phyloP scores from a whole-genome alignment of 1,139 yeast genomes.

The Saccharomyces uvarum region DNA sequence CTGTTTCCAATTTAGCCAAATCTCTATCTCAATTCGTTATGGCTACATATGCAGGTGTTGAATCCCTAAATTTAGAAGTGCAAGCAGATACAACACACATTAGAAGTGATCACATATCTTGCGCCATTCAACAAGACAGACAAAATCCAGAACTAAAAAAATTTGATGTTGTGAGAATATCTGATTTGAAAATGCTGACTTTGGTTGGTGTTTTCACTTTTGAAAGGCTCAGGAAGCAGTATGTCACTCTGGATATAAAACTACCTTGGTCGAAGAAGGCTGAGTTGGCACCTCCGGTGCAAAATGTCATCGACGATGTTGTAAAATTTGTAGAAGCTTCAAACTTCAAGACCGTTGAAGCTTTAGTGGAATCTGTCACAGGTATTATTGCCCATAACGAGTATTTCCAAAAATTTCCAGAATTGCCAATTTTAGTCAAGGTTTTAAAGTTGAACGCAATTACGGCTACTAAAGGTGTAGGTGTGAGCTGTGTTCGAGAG shows the following conservation, averaged over 20 bases:
- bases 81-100: conserved; percentile 38
- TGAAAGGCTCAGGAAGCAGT: conserved; percentile 75
- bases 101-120: conserved; percentile 43
- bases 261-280: conserved; percentile 36
- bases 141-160: conserved; percentile 11
- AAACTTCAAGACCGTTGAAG: conserved; percentile 87
- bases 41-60: conserved; percentile 32
- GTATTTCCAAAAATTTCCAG: conserved; percentile 19
- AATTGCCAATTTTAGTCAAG: conserved; percentile 42
- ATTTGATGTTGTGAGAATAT: conserved; percentile 42
- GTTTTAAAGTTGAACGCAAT: conserved; percentile 87
- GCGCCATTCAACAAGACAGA: conserved; percentile 30
- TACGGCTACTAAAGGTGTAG: conserved; percentile 81
- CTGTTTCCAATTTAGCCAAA: conserved; percentile 51
- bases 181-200: conserved; percentile 54
- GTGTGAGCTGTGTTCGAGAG: conserved; percentile 60
- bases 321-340: conserved; percentile 60
- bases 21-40: conserved; percentile 44
- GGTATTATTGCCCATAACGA: conserved; percentile 44
- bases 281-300: conserved; percentile 20
- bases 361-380: conserved; percentile 69
- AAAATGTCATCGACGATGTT: conserved; percentile 39
- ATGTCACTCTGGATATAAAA: conserved; percentile 53
- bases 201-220: conserved; percentile 87
- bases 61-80: conserved; percentile 15